Evolutionary conservation across 139 green algal species (phyloP), one percentile per base, ranked within the genome.

Genomic region (Volvox africanus): DNA sequence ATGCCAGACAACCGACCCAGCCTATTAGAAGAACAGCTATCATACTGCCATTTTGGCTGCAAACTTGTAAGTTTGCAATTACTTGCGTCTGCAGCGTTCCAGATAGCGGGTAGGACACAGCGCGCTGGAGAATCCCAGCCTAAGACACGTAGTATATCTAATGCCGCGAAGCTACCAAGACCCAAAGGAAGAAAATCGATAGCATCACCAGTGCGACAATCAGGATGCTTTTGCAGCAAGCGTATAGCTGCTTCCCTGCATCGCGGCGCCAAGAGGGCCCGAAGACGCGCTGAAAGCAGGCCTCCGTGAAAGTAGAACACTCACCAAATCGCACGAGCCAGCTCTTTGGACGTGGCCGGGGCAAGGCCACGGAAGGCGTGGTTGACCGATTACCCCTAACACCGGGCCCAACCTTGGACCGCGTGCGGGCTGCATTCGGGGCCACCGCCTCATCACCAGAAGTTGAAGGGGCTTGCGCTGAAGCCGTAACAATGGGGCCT

Each of bases 231-330:
- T 82, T 82, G 76, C n/a, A 19, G 12, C 50, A 82, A 18, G n/a
- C 55, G 17, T 33, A 21, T 35, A 88, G 20, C 32, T 80, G 33
- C 82, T 35, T 33, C 6, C 1, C 14, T 24, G 14, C 6, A 22
- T 78, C 65, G 62, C 82, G 82, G 0, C 82, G 82, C 82, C 82
- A 88, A 65, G 21, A 50, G 62, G 32, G 32, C 28, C 62, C 65
- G 18, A 88, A 65, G 9, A 79, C 1, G 65, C 24, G 24, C 21
- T 24, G 65, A 28, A 30, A 73, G 21, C 21, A 24, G 2, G 21
- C 65, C 65, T 73, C 65, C 65, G 65, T 73, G 24, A 73, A 30
- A 2, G 21, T 24, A 24, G 65, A 73, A 73, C 21, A 73, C 65
- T 73, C 65, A 28, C 65, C 65, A 19, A 80, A 26, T 17, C 36